These are phyloP conservation scores for Colletotrichum cordylinicola DNA, from an alignment of 2,329 filamentous ascomycete genomes.

Conservation along the genomic window DNA sequence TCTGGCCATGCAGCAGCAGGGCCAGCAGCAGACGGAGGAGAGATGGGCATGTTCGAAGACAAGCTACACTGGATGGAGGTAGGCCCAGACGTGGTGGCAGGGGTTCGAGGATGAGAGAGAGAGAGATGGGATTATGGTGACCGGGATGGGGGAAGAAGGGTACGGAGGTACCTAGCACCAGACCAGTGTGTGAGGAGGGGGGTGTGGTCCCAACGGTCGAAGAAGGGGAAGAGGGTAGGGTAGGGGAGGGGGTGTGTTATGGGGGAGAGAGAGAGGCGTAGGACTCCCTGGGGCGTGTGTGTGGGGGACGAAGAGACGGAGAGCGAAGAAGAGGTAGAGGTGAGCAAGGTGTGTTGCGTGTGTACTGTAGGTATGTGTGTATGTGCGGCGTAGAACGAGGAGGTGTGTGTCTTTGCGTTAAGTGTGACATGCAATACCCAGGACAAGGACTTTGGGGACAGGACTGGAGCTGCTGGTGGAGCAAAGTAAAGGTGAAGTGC, in stretches of 20 bases:
- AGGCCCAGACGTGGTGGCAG: conserved; percentile 16
- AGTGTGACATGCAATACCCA: conserved; percentile 1
- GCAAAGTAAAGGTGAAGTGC: neutral
- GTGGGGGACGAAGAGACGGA: neutral
- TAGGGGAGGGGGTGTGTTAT: neutral
- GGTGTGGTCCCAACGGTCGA: neutral
- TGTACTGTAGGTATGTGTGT: neutral
- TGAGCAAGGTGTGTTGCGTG: neutral
- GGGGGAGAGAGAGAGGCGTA: neutral
- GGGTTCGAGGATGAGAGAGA: conserved; percentile 1
- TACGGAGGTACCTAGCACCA: conserved; percentile 10
- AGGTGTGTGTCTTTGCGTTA: neutral
- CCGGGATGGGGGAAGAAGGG: conserved; percentile 12
- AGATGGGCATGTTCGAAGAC: conserved; percentile 15
- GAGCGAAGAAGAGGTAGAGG: neutral
- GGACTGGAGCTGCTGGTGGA: neutral
- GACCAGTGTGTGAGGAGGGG: conserved; percentile 1
- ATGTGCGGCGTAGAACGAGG: neutral
- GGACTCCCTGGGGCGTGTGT: neutral
- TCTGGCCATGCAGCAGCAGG: neutral
- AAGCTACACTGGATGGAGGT: conserved; percentile 21
- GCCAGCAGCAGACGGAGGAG: neutral
- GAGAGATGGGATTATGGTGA: conserved; percentile 12
- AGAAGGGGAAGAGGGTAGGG: neutral
- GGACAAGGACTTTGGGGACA: neutral